Conservation (phyloP, 2,329 filamentous ascomycete genomes). For the Fonsecaea pedrosoi region DNA sequence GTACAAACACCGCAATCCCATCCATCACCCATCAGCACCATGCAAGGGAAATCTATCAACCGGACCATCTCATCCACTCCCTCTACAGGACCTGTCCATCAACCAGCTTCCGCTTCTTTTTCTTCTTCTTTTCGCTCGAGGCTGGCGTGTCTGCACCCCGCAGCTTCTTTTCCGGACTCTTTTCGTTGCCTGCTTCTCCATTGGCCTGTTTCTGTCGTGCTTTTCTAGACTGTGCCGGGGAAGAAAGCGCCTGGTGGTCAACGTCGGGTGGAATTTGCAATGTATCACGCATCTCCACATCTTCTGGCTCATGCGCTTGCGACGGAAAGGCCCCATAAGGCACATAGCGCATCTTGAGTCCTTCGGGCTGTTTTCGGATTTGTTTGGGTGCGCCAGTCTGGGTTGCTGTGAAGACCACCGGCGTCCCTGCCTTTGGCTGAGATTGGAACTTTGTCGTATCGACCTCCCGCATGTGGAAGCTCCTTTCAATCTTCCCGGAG, state of each 20-base stretch:
- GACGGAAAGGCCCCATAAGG: conserved; percentile 46
- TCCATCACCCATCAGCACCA: not conserved
- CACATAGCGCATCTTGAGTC: conserved; percentile 53
- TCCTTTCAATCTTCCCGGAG: conserved; percentile 33
- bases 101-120: conserved; percentile 31
- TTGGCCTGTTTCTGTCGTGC: conserved; percentile 8
- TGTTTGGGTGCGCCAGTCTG: conserved; percentile 44
- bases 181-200: conserved; percentile 13
- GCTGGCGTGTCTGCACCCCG: conserved; percentile 1
- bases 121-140: conserved; percentile 33
- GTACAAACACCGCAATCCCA: not conserved
- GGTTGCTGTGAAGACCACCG: conserved; percentile 34
- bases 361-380: conserved; percentile 50
- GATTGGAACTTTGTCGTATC: conserved; percentile 5
- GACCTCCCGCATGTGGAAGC: conserved; percentile 38
- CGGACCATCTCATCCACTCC: not conserved
- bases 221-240: conserved; percentile 9
- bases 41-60: conserved; percentile 10
- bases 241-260: conserved; percentile 3
- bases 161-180: conserved; percentile 20
- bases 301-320: conserved; percentile 1
- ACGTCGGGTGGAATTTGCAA: conserved; percentile 20
- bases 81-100: conserved; percentile 25
- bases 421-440: conserved; percentile 12
- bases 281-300: conserved; percentile 30